phyloP scores from a whole-genome alignment of 1,284 basidiomycete species.

The Termitomyces sp. region DNA sequence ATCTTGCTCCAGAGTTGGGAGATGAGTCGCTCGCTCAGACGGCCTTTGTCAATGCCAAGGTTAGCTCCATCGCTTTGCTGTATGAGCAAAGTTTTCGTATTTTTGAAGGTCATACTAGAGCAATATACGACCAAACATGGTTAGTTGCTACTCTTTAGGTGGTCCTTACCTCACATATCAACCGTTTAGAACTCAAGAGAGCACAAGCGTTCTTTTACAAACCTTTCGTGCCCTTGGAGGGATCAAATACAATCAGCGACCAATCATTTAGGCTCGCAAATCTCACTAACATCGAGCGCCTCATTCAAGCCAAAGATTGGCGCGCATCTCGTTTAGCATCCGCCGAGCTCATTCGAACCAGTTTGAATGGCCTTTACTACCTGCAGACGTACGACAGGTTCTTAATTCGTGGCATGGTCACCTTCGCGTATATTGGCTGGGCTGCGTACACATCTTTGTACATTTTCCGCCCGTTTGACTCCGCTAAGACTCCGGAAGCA shows the following conservation, averaged over 20 bases:
- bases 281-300: conserved; percentile 38
- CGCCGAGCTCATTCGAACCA: conserved; percentile 48
- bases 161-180: background rate
- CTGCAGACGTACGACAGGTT: conserved; percentile 84
- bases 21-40: conserved; percentile 42
- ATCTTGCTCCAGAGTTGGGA: conserved; percentile 35
- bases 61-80: conserved; percentile 17
- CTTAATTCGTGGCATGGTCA: conserved; percentile 67
- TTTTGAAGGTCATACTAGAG: conserved; percentile 60
- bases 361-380: conserved; percentile 71
- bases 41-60: conserved; percentile 69
- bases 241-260: conserved; percentile 5
- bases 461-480: conserved; percentile 39
- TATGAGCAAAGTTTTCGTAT: background rate
- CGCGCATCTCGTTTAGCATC: conserved; percentile 46
- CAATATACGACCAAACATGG: conserved; percentile 80
- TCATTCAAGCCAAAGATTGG: conserved; percentile 43
- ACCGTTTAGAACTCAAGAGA: conserved; percentile 52
- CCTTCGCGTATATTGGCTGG: conserved; percentile 76
- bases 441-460: conserved; percentile 58
- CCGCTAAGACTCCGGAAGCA: background rate
- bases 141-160: conserved; percentile 23
- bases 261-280: conserved; percentile 21
- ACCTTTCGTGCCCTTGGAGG: conserved; percentile 46
- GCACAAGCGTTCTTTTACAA: conserved; percentile 55